These are phyloP conservation scores for Wickerhamiella alocasiicola DNA, from an alignment of 805 yeast species.

Conservation along the genomic window DNA sequence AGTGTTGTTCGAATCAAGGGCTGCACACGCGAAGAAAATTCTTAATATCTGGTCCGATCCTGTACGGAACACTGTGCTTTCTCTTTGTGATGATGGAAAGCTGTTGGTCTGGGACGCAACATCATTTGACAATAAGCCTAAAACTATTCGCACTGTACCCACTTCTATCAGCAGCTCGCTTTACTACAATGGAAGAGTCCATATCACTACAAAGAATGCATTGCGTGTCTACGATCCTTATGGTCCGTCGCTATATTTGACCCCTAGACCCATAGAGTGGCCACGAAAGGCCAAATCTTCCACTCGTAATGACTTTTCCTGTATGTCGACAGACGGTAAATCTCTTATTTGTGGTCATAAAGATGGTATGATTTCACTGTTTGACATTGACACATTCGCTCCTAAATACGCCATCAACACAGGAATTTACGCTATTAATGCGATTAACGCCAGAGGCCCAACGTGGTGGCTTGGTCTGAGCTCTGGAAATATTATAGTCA, in stretches of 20 bases:
- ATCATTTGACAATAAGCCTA: not conserved
- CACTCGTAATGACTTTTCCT: not conserved
- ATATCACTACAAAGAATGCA: slow-evolving; percentile 5
- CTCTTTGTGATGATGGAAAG: slow-evolving; percentile 4
- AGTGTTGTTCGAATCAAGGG: not conserved
- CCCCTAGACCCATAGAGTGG: not conserved
- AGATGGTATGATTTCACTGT: slow-evolving; percentile 8
- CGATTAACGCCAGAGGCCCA: not conserved
- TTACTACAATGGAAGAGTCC: not conserved
- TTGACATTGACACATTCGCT: not conserved
- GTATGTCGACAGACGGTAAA: not conserved
- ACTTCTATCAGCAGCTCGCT: not conserved
- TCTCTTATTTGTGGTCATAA: slow-evolving; percentile 10
- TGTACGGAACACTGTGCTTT: not conserved
- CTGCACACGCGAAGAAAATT: slow-evolving; percentile 1
- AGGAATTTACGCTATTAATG: not conserved
- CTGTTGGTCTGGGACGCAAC: not conserved
- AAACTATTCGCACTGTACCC: not conserved
- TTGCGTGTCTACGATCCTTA: not conserved
- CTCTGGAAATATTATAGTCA: not conserved
- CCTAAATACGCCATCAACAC: not conserved
- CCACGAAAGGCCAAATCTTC: not conserved
- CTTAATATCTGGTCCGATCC: not conserved
- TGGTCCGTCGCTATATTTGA: not conserved
- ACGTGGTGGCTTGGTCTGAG: slow-evolving; percentile 9